These are phyloP conservation scores for Erythrophleum fordii DNA, from an alignment of 306 rosid genomes.

Conservation along the genomic window DNA sequence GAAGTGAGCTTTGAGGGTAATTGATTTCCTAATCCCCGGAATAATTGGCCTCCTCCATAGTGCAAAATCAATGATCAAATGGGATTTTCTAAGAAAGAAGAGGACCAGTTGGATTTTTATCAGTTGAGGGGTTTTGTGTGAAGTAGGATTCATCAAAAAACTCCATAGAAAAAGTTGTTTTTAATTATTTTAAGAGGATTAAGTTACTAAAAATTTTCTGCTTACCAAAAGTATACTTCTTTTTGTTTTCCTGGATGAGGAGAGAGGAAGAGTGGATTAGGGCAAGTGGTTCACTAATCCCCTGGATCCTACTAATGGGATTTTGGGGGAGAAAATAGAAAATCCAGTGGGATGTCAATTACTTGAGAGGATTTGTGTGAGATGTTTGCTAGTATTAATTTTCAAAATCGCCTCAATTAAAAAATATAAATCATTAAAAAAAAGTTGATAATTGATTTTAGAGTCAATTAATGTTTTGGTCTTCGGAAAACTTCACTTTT, in stretches of 20 bases:
- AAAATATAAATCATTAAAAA: not conserved
- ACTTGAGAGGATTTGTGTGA: too few species aligned
- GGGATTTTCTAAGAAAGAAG: slow-evolving; percentile 5
- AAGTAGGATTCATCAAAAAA: not conserved
- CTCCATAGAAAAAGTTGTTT: not conserved
- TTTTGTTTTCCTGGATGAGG: not conserved
- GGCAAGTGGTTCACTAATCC: too few species aligned
- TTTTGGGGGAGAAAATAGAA: too few species aligned
- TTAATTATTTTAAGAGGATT: not conserved
- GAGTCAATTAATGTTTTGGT: not conserved
- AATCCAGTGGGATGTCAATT: too few species aligned
- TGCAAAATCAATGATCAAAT: slow-evolving; percentile 7
- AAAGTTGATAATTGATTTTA: not conserved
- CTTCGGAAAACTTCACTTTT: too few species aligned
- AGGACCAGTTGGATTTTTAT: not conserved
- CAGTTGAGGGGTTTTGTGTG: not conserved
- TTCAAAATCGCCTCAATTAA: not conserved
- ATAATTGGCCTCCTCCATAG: slow-evolving; percentile 21
- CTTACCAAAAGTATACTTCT: not conserved
- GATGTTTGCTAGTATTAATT: not conserved
- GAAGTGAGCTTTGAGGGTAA: slow-evolving; percentile 44
- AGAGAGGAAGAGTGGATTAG: not conserved
- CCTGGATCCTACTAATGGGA: not conserved
- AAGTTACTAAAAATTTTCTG: not conserved
- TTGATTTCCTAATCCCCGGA: slow-evolving; percentile 22